Base-by-base conservation (phyloP, 2,329 filamentous ascomycete species). In the Colletotrichum endophyticum region DNA sequence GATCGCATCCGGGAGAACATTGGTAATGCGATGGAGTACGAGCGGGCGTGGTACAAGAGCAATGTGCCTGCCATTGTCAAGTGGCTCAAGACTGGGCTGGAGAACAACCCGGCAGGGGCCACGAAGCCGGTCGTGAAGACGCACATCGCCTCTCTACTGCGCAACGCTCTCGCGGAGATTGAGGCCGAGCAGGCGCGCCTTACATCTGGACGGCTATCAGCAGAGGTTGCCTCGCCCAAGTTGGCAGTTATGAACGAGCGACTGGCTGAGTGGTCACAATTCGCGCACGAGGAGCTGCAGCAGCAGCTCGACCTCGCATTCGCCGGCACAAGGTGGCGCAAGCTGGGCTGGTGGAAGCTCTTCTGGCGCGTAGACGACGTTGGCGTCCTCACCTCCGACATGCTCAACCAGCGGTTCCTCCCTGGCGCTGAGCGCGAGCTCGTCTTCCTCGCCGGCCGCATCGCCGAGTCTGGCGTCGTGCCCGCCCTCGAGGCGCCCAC, bases 281-380 rank as follows among this genome's bases (percentile, higher is more conserved):
- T 88, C 27, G 95, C 95, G 0, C 96, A 99, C 82, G 90, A 92
- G 1, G 96, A 99, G 84, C 89, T 99, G 9, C 95, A 95, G 78
- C 91, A 94, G 67, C 91, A 96, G 79, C 91, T 98, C 3, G 94
- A 96, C 78, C 86, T 92, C 61, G 96, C 95, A 0, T 96, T 98
- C 80, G 88, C 91, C 0, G 92, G 94, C n/a, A 89, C 87, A 22
- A 89, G 92, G 53, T 98, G 96, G 96, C 91, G 92, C 30, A 94
- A 94, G 78, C 88, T 98, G 6, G 91, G 93, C 19, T 99, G 96
- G 96, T 98, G 95, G 94, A 98, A 98, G 83, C 90, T 99, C 0
- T 96, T 98, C 82, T 98, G 96, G 96, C 92, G 95, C 25, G 96
- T 97, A 28, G 96, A 99, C 82, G 96, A 98, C 81, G 95, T 98